phyloP scores from a whole-genome alignment of 257 asterid species.

The Fraxinus excelsior region DNA sequence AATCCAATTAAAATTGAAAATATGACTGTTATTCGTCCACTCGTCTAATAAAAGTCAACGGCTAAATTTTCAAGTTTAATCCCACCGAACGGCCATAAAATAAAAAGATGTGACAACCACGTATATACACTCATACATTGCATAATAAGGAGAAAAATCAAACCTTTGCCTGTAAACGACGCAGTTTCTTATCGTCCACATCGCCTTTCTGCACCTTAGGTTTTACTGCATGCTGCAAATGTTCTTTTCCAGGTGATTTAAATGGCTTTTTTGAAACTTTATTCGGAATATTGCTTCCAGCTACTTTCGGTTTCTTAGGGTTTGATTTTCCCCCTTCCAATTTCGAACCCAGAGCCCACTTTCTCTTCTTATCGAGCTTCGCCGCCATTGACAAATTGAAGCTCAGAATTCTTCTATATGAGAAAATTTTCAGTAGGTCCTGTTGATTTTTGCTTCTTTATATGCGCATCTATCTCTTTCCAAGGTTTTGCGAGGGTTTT shows the following conservation, averaged over 20 bases:
- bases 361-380: conserved; percentile 67
- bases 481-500: conserved; percentile 4
- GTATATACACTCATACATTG: not conserved
- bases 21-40: too few species aligned
- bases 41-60: too few species aligned
- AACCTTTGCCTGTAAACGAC: conserved; percentile 78
- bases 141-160: conserved; percentile 4
- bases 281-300: conserved; percentile 33
- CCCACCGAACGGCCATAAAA: not conserved
- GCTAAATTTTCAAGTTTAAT: too few species aligned
- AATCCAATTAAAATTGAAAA: too few species aligned
- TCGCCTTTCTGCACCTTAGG: conserved; percentile 40
- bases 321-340: conserved; percentile 29
- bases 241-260: conserved; percentile 30
- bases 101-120: not conserved
- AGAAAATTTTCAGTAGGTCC: not conserved
- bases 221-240: conserved; percentile 27
- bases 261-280: conserved; percentile 42
- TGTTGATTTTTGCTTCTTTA: not conserved
- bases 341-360: conserved; percentile 40
- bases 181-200: conserved; percentile 42
- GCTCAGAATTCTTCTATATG: conserved; percentile 19
- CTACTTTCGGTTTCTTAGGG: conserved; percentile 44
- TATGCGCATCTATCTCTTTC: not conserved
- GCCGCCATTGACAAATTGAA: conserved; percentile 59